Percentiles rank a stretch among this genome's conserved stretches.
Evolutionary conservation across 2,329 filamentous ascomycete genomes (phyloP).

Genomic region (Coniella vitis): DNA sequence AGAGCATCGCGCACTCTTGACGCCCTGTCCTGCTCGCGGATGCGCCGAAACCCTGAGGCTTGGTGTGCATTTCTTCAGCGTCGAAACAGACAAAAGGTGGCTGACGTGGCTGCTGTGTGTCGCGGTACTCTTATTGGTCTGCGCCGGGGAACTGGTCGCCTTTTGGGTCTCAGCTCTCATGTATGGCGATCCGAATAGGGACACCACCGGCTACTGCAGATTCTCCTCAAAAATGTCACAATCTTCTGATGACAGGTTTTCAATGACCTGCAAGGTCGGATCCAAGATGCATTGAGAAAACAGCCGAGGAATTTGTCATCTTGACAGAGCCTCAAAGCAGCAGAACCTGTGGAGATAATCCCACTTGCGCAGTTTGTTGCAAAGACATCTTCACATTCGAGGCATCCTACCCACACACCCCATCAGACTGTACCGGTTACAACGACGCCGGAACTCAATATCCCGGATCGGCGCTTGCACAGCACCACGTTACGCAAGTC

Average conservation of each 20-base stretch:
- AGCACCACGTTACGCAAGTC: too few species aligned
- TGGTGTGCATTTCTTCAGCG: not conserved
- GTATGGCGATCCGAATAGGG: slow-evolving; percentile 3
- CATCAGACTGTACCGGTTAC: too few species aligned
- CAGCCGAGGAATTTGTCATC: too few species aligned
- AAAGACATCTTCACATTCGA: too few species aligned
- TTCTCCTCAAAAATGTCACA: not conserved
- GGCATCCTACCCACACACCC: too few species aligned
- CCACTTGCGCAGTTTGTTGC: too few species aligned
- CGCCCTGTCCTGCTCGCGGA: not conserved
- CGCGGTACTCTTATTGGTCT: not conserved
- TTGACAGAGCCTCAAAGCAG: too few species aligned
- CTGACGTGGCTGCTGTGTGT: slow-evolving; percentile 6
- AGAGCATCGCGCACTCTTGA: not conserved
- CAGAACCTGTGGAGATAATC: too few species aligned
- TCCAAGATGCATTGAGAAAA: too few species aligned
- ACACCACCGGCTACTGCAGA: not conserved
- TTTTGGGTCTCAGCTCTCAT: slow-evolving; percentile 2
- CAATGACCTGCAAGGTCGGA: not conserved
- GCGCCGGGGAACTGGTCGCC: not conserved
- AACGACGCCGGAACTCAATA: too few species aligned
- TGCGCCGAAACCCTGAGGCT: not conserved
- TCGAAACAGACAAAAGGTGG: not conserved
- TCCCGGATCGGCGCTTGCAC: too few species aligned
- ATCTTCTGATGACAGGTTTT: not conserved